Conservation (phyloP, 169 alveolate genomes). For the Plasmodium falciparum region DNA sequence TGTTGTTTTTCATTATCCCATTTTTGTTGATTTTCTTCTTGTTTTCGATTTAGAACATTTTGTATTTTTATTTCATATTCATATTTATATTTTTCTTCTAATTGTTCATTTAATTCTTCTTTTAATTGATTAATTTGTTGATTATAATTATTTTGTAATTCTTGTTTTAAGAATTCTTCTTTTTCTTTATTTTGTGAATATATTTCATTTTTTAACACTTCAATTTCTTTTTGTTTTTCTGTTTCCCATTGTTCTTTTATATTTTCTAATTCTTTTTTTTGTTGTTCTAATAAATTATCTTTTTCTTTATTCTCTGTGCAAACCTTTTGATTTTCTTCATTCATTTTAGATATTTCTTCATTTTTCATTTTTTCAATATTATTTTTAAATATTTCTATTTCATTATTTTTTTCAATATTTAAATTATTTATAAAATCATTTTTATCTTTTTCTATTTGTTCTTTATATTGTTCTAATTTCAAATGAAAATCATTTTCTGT, state of each 20-base stretch:
- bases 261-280: constrained; percentile 16
- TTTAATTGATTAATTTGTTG: constrained; percentile 5
- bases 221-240: constrained; percentile 45
- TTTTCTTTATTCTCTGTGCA: constrained; percentile 19
- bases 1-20: background rate
- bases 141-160: constrained; percentile 13
- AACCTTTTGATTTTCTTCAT: constrained; percentile 27
- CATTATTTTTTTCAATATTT: constrained; percentile 58
- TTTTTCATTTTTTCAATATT: constrained; percentile 40
- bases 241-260: constrained; percentile 26
- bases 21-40: background rate
- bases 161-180: constrained; percentile 8
- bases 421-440: constrained; percentile 68
- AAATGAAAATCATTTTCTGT: constrained; percentile 37
- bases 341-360: constrained; percentile 25
- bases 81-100: too few species aligned
- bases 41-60: background rate
- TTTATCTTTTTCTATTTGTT: constrained; percentile 57
- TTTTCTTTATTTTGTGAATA: constrained; percentile 10
- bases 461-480: constrained; percentile 71
- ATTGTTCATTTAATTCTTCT: background rate
- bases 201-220: constrained; percentile 22
- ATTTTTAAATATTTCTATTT: constrained; percentile 18
- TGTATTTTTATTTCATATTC: constrained; percentile 15
- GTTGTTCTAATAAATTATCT: constrained; percentile 25